Evolutionary conservation across 306 rosid species (phyloP), one percentile per base, ranked within the genome.

Genomic region (Geum urbanum): DNA sequence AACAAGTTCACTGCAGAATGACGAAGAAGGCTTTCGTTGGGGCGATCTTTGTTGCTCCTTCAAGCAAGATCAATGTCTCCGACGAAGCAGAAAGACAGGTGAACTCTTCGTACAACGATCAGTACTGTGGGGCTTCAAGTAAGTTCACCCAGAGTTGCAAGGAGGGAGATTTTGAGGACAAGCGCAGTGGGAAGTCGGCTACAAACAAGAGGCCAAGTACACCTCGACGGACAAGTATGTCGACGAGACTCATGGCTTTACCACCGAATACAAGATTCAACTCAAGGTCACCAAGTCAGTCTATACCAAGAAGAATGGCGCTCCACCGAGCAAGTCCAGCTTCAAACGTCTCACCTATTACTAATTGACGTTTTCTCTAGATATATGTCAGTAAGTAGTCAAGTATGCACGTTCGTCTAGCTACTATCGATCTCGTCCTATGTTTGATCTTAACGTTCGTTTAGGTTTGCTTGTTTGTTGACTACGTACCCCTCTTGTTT

Each of bases 151-250:
- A 44, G 53, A 11, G 8, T 15, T 48, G 12, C 15, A 65, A 65
- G 70, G 70, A 47, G 10, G 70, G 48, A 24, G 70, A 65, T 5
- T 65, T 65, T 0, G 55, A 45, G 41, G 70, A 65, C 54, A 65
- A 65, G 9, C 37, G 24, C 9, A 20, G 43, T 44, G 70, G 70
- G 16, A 7, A 27, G 5, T 19, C 19, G 8, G 70, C 50, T 44
- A n/a, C 70, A 65, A 46, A 13, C 52, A 65, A 12, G 70, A 65
- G 53, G 54, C 51, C 51, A 65, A 22, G 70, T 46, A 65, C 70
- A 43, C 55, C 27, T 65, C 70, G 14, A 65, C 41, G 6, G 22
- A 47, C 55, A 65, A 65, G 41, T 45, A 43, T 6, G 52, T 18
- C 19, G 70, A 65, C 55, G 45, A 65, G 3, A 16, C 48, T 44